A percentile compares a stretch with the other conserved stretches of the same genome.
These are phyloP conservation scores for Phytopythium vexans DNA, from an alignment of 352 stramenopile genomes.

Conservation along the genomic window DNA sequence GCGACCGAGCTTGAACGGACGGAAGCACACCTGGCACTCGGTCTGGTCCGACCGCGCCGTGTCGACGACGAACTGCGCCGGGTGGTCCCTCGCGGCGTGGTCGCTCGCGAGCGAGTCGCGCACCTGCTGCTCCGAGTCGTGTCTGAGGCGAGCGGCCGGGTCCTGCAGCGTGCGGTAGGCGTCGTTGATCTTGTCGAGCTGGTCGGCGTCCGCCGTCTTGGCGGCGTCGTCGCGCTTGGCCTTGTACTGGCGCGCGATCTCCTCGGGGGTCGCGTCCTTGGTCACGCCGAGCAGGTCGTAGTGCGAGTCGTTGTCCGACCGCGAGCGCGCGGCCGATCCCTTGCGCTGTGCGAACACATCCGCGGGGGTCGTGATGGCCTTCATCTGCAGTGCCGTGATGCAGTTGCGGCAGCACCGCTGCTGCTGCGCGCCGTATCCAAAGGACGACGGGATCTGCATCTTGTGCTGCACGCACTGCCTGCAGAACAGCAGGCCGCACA, in stretches of 20 bases:
- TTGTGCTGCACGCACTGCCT: slow-evolving; percentile 82
- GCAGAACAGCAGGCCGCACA: slow-evolving; percentile 83
- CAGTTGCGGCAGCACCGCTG: slow-evolving; percentile 83
- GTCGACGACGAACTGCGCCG: slow-evolving; percentile 59
- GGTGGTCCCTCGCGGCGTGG: slow-evolving; percentile 19
- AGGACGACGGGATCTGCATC: slow-evolving; percentile 73
- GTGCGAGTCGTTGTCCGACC: slow-evolving; percentile 38
- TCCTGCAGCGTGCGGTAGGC: slow-evolving; percentile 76
- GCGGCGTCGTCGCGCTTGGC: slow-evolving; percentile 57
- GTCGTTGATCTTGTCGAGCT: slow-evolving; percentile 76
- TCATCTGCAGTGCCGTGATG: slow-evolving; percentile 81
- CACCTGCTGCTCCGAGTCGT: slow-evolving; percentile 54
- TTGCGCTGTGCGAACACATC: slow-evolving; percentile 85
- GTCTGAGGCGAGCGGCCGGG: slow-evolving; percentile 38
- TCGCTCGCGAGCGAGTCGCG: slow-evolving; percentile 47
- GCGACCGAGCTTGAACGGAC: slow-evolving; percentile 81
- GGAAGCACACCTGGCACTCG: slow-evolving; percentile 88
- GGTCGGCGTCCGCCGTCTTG: slow-evolving; percentile 60
- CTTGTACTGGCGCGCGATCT: slow-evolving; percentile 81
- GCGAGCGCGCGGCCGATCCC: slow-evolving; percentile 41
- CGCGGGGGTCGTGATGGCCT: slow-evolving; percentile 80
- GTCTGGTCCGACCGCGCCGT: slow-evolving; percentile 79
- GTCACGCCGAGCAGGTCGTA: slow-evolving; percentile 74
- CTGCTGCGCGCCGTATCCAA: slow-evolving; percentile 71
- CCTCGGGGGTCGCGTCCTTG: slow-evolving; percentile 61